These are phyloP conservation scores for Alliaria petiolata DNA, from an alignment of 345 rosid genomes.

Conservation along the genomic window DNA sequence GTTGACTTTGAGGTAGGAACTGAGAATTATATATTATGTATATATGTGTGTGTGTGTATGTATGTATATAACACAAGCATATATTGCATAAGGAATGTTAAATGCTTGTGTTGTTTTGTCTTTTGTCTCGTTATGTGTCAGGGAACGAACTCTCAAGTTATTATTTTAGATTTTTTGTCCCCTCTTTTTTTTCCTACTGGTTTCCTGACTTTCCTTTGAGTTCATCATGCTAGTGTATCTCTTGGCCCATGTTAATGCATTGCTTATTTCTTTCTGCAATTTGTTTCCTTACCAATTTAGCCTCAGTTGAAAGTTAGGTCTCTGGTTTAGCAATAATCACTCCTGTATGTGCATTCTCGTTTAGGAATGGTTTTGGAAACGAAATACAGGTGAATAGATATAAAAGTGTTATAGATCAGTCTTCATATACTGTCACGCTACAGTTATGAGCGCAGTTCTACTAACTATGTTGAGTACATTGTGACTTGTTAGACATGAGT, in stretches of 20 bases:
- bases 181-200: background rate
- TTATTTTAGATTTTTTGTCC: background rate
- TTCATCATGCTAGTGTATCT: slow-evolving; percentile 1
- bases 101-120: background rate
- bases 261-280: background rate
- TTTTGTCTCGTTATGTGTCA: background rate
- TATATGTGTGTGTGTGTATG: background rate
- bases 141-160: background rate
- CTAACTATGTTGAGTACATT: slow-evolving; percentile 3
- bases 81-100: background rate
- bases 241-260: background rate
- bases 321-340: background rate
- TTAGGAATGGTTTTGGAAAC: background rate
- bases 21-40: background rate
- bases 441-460: background rate
- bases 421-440: background rate
- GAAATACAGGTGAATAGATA: background rate
- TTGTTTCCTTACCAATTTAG: background rate
- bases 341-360: background rate
- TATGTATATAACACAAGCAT: background rate
- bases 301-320: slow-evolving; percentile 12
- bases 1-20: slow-evolving; percentile 88
- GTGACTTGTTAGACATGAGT: slow-evolving; percentile 1
- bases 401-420: background rate
- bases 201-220: background rate